Base-by-base conservation (phyloP, 306 rosid genomes). In the Amphicarpaea edgeworthii region DNA sequence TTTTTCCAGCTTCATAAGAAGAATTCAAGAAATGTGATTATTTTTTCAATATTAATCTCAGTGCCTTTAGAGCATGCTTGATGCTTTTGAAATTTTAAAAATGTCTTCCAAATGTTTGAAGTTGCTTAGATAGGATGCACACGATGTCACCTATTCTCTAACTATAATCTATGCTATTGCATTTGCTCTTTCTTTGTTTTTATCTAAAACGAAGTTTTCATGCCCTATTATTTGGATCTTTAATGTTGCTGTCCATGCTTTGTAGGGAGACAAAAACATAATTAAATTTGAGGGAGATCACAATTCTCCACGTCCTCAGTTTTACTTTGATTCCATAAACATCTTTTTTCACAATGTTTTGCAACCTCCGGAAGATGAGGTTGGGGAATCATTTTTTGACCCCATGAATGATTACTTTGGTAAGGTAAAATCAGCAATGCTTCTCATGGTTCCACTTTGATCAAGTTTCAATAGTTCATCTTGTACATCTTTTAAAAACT, bases 201-300 rank as follows among this genome's bases (percentile, higher is more conserved):
- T 70, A 26, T 68, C 73, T 67, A 62, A n/a, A 62, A 37, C 12
- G 2, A 55, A 41, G 6, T 69, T 68, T 69, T 68, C 34, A 58
- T 55, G 51, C 37, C 59, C 38, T 16, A 14, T 46, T 54, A 46
- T 58, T 63, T 73, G 50, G 47, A 50, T 70, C 24, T 40, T 28
- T 37, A 38, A 68, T 53, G 54, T 69, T 75, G 50, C 57, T 70
- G 55, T 76, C 24, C n/a, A 17, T 79, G 79, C 71, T 80, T 80
- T 80, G 77, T 88, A 96, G 99, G 99, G 99, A 71, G 99, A 96
- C 83, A 96, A 96, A 87, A 96, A 93, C 80, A 86, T 96, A 66
- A 96, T 96, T 84, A 92, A 90, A 87, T 96, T 96, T 77, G 99
- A 96, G 68, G 99, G 99, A 55, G 99, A 96, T 81, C 99, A 96